These are phyloP conservation scores for California macrophylla DNA, from an alignment of 441 rosid species.

Conservation along the genomic window DNA sequence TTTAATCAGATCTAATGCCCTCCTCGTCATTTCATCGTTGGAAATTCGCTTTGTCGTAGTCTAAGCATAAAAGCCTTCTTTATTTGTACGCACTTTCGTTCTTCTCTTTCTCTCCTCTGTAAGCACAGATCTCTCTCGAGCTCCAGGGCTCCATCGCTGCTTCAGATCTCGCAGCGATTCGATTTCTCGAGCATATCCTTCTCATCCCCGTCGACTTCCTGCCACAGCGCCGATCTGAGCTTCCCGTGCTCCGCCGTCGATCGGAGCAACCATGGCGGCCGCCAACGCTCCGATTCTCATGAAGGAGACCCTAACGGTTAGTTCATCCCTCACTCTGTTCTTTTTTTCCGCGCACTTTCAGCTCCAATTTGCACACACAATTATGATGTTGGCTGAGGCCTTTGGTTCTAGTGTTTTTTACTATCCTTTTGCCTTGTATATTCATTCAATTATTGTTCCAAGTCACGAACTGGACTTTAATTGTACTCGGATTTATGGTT, in stretches of 20 bases:
- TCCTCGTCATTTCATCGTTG: neutral
- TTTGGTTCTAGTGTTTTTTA: slow-evolving; percentile 5
- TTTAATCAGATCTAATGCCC: neutral
- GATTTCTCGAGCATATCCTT: slow-evolving; percentile 18
- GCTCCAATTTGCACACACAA: slow-evolving; percentile 17
- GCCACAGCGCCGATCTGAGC: slow-evolving; percentile 45
- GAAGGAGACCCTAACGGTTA: slow-evolving; percentile 28
- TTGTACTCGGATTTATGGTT: neutral
- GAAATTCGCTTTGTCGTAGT: neutral
- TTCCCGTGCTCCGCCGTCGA: slow-evolving; percentile 29
- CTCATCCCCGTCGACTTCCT: slow-evolving; percentile 14
- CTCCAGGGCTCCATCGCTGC: slow-evolving; percentile 26
- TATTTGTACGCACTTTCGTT: neutral
- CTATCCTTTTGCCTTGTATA: neutral
- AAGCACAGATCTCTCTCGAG: slow-evolving; percentile 4
- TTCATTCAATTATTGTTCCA: neutral
- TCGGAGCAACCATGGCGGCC: slow-evolving; percentile 35
- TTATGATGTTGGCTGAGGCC: slow-evolving; percentile 6
- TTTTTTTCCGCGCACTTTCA: slow-evolving; percentile 13
- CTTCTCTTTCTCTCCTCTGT: neutral
- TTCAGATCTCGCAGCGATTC: slow-evolving; percentile 56
- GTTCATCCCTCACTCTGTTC: slow-evolving; percentile 7
- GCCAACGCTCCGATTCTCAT: slow-evolving; percentile 28
- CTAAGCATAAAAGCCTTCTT: neutral
- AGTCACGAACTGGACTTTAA: neutral